Evolutionary conservation across 2,329 filamentous ascomycete species (phyloP).

Genomic region (Aspergillus transmontanensis): DNA sequence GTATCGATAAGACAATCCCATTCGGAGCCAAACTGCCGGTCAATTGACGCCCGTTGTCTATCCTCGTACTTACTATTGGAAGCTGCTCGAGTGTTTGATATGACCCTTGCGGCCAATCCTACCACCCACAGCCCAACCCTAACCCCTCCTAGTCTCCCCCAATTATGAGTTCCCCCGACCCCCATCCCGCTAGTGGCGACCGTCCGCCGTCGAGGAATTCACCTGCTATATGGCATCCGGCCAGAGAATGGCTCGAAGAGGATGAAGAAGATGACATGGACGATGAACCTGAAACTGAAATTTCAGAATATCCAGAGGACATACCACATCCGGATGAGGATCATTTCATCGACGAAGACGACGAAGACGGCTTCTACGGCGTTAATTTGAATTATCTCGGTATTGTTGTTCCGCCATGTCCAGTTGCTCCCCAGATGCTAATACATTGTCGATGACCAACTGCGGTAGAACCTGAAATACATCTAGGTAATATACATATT

Average conservation of each 20-base stretch:
- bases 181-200: conserved; percentile 29
- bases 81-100: conserved; percentile 8
- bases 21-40: not conserved
- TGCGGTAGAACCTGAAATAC: conserved; percentile 20
- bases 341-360: conserved; percentile 38
- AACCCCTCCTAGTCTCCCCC: conserved; percentile 12
- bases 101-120: conserved; percentile 11
- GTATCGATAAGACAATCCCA: conserved; percentile 24
- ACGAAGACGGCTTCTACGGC: conserved; percentile 30
- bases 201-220: conserved; percentile 23
- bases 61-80: conserved; percentile 8
- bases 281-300: conserved; percentile 48
- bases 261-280: conserved; percentile 53
- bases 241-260: conserved; percentile 43
- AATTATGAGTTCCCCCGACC: conserved; percentile 34
- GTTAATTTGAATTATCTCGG: conserved; percentile 11
- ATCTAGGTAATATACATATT: conserved; percentile 30
- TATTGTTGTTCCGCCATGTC: conserved; percentile 11
- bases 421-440: not conserved
- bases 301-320: conserved; percentile 28
- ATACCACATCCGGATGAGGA: conserved; percentile 39
- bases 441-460: not conserved
- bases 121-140: not conserved
- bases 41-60: conserved; percentile 9
- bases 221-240: conserved; percentile 37